These are phyloP conservation scores for Exophiala sideris DNA, from an alignment of 2,329 filamentous ascomycete species.

Conservation along the genomic window DNA sequence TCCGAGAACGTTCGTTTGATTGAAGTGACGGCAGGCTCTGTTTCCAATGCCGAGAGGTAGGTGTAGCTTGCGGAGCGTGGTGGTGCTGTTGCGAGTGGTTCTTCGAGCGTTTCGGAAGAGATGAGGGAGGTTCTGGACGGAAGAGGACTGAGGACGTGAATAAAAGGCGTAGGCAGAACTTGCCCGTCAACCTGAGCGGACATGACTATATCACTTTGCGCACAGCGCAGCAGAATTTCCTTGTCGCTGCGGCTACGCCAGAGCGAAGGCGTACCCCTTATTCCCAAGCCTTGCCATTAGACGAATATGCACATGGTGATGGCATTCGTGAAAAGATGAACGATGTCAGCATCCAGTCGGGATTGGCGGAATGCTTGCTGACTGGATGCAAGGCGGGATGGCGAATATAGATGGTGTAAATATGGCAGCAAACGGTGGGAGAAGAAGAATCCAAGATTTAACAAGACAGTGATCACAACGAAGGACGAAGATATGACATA, in stretches of 20 bases:
- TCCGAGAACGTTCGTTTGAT: slow-evolving; percentile 52
- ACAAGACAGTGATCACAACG: neutral
- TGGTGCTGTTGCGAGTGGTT: slow-evolving; percentile 31
- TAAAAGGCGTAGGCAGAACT: slow-evolving; percentile 18
- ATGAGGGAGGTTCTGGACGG: slow-evolving; percentile 13
- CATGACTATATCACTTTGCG: slow-evolving; percentile 2
- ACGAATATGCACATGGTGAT: neutral
- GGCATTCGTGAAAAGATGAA: neutral
- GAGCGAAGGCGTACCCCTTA: slow-evolving; percentile 2
- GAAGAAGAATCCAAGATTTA: too few relatives aligned
- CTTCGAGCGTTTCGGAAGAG: slow-evolving; percentile 3
- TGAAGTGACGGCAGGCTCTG: slow-evolving; percentile 34
- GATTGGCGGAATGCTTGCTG: slow-evolving; percentile 1
- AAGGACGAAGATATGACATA: neutral
- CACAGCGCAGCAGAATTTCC: neutral
- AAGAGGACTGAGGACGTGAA: slow-evolving; percentile 19
- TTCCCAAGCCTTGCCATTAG: slow-evolving; percentile 14
- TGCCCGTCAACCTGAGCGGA: slow-evolving; percentile 18
- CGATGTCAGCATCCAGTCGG: neutral
- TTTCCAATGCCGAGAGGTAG: slow-evolving; percentile 45
- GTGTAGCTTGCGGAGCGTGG: slow-evolving; percentile 59
- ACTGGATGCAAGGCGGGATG: too few relatives aligned
- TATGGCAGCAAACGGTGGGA: neutral
- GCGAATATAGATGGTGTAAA: neutral
- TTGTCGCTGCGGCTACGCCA: slow-evolving; percentile 8